These are phyloP conservation scores for Gliomastix tumulicola DNA, from an alignment of 2,329 filamentous ascomycete species.

Conservation along the genomic window DNA sequence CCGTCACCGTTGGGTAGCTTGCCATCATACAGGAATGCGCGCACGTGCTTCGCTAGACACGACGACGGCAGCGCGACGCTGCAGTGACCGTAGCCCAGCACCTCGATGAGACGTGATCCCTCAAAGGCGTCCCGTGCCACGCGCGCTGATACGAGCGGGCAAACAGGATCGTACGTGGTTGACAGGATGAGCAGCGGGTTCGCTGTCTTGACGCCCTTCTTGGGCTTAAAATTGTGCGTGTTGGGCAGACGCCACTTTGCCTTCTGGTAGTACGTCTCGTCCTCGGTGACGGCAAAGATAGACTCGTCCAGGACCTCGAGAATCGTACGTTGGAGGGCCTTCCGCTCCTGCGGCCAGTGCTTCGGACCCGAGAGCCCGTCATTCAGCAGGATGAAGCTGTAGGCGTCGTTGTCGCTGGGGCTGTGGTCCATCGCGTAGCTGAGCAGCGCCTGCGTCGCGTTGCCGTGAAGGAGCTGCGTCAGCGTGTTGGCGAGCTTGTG, in stretches of 20 bases:
- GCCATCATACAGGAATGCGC: conserved; percentile 27
- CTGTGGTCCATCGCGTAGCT: conserved; percentile 14
- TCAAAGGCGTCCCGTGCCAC: conserved; percentile 24
- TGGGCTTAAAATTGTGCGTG: conserved; percentile 17
- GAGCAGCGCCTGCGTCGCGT: conserved; percentile 27
- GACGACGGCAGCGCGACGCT: conserved; percentile 26
- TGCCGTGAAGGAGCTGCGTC: conserved; percentile 25
- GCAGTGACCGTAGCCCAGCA: conserved; percentile 35
- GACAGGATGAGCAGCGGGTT: conserved; percentile 22
- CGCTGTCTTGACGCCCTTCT: conserved; percentile 20
- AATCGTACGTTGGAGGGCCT: conserved; percentile 3
- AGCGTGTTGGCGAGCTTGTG: conserved; percentile 23
- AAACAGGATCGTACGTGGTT: conserved; percentile 39
- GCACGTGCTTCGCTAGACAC: conserved; percentile 25
- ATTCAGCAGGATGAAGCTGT: conserved; percentile 15
- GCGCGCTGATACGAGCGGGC: conserved; percentile 30
- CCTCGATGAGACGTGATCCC: conserved; percentile 28
- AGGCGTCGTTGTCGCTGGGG: conserved; percentile 5
- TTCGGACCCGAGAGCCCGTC: conserved; percentile 14
- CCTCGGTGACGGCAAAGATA: conserved; percentile 18
- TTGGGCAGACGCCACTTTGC: conserved; percentile 19
- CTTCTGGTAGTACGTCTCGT: conserved; percentile 19
- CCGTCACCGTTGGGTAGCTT: conserved; percentile 22
- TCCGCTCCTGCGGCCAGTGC: conserved; percentile 22
- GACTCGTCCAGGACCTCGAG: conserved; percentile 21